phyloP scores from a whole-genome alignment of 306 rosid species.

The Prunus armeniaca region DNA sequence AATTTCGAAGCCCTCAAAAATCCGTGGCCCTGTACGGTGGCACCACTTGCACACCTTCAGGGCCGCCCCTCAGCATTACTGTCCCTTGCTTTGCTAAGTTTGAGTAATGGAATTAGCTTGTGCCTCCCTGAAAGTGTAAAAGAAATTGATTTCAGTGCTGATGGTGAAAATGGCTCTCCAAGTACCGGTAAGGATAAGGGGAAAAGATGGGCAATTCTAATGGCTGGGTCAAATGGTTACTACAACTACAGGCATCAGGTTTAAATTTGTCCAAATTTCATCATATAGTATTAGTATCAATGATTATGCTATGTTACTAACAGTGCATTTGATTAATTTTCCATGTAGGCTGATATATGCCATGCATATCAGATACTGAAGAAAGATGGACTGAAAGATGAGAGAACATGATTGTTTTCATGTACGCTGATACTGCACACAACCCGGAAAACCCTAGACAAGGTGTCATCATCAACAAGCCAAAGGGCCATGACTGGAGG shows the following conservation, averaged over 20 bases:
- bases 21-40: fast-evolving
- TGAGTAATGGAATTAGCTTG: not conserved
- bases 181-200: conserved; percentile 9
- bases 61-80: not conserved
- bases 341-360: conserved; percentile 46
- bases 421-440: conserved; percentile 52
- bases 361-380: conserved; percentile 54
- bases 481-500: conserved; percentile 49
- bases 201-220: conserved; percentile 46
- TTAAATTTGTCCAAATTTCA: not conserved
- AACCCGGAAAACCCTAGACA: conserved; percentile 34
- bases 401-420: conserved; percentile 50
- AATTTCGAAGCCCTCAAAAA: too few species aligned
- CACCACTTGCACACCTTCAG: too few species aligned
- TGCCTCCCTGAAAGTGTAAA: not conserved
- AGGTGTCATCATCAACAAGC: conserved; percentile 50
- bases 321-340: not conserved
- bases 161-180: not conserved
- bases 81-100: not conserved
- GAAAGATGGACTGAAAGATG: conserved; percentile 47
- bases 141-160: not conserved
- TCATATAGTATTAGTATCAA: too few species aligned
- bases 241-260: conserved; percentile 51
- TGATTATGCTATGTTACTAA: not conserved
- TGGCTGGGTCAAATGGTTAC: conserved; percentile 43